These are phyloP conservation scores for Flammula alnicola DNA, from an alignment of 1,284 basidiomycete genomes.

Conservation along the genomic window DNA sequence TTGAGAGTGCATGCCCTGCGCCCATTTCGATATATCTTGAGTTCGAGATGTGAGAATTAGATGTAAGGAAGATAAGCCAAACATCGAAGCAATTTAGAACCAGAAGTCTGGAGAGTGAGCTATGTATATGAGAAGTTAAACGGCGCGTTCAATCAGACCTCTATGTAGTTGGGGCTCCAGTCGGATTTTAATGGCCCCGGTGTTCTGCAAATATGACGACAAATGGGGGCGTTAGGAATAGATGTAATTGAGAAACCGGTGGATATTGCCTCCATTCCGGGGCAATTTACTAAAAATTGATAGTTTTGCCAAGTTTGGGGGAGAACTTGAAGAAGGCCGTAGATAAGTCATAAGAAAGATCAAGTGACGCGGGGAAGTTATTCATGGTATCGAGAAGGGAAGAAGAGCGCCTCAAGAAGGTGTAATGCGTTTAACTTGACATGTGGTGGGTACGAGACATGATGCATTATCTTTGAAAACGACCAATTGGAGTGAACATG, in stretches of 20 bases:
- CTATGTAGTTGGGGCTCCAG: neutral
- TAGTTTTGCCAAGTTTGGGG: conserved; percentile 1
- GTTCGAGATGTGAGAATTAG: too few relatives aligned
- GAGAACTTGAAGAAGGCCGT: neutral
- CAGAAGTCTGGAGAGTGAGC: neutral
- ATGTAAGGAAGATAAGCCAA: too few relatives aligned
- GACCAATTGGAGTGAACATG: too few relatives aligned
- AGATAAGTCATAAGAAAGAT: neutral
- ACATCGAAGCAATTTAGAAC: too few relatives aligned
- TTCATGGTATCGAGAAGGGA: conserved; percentile 9
- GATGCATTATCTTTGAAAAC: too few relatives aligned
- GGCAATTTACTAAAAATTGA: conserved; percentile 1
- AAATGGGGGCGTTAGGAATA: conserved; percentile 7
- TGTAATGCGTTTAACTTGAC: neutral
- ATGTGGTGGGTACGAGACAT: conserved; percentile 4
- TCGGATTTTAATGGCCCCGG: neutral
- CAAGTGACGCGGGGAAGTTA: conserved; percentile 10
- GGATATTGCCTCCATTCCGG: neutral
- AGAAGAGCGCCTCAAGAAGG: conserved; percentile 6
- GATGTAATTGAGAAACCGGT: neutral
- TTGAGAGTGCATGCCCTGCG: conserved; percentile 7
- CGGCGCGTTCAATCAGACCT: conserved; percentile 8
- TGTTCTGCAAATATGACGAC: neutral
- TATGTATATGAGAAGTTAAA: neutral
- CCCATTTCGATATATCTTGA: conserved; percentile 19